Evolutionary conservation across 2,329 filamentous ascomycete species (phyloP), one percentile per base, ranked within the genome.

Genomic region (Elsinoe australis): DNA sequence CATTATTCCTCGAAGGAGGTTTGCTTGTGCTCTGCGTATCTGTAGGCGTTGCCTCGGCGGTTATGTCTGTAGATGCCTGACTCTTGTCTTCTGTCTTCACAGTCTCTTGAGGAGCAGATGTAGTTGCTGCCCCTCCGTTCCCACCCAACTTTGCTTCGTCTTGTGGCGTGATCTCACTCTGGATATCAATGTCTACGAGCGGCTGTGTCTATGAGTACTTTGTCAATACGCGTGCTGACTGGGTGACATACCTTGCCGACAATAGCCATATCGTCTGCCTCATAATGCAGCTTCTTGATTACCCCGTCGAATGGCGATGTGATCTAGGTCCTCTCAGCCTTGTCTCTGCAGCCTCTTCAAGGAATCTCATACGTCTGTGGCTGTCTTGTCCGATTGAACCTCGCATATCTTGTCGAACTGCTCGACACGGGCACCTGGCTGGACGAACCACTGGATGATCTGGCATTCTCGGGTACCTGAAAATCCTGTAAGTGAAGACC

Each of bases 391-490:
- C 60, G 89, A 95, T 66, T 96, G 92, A 35, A 98, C 94, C 70
- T 98, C 92, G 69, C 92, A 98, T 38, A 98, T 76, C 52, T 90
- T 92, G 58, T 94, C 92, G 76, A 95, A 98, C 71, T 98, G 90
- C 71, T 98, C 89, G 58, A 98, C 89, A 50, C 85, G 82, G 28
- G 92, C 92, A 51, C 89, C 90, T 42, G 94, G 88, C 68, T 95
- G 85, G 56, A 98, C 90, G 65, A 96, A 98, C 92, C 92, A 98
- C 72, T 98, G 92, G 60, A 96, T 96, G 61, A 98, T 87, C 68
- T 98, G 92, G 62, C 92, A 95, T 70, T 98, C 92, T 63, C 92
- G 89, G 61, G 96, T 98, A 49, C 92, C 92, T 92, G 58, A 9
- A 38, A 8, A 6, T 46, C 10, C 9, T 12, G 47, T 47, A 33